Percentiles rank a stretch among this genome's conserved stretches.
Evolutionary conservation across 257 asterid species (phyloP).

Genomic region (Fraxinus americana): DNA sequence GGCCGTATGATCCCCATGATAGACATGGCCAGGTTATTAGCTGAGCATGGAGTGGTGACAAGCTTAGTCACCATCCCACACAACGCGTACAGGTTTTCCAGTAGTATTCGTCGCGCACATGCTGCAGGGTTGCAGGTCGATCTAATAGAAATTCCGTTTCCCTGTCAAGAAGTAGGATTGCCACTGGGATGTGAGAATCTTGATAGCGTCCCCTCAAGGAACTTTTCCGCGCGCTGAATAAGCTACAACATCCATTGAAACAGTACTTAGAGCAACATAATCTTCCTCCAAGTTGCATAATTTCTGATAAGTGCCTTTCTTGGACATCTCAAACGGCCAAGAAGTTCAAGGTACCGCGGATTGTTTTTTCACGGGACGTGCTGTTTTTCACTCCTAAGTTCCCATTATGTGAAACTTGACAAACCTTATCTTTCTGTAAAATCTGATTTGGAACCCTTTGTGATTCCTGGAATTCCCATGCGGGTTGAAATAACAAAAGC

Average conservation of each 20-base stretch:
- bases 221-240: constrained; percentile 50
- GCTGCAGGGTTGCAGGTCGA: constrained; percentile 42
- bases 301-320: constrained; percentile 69
- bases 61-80: constrained; percentile 66
- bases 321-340: constrained; percentile 65
- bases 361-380: constrained; percentile 76
- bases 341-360: constrained; percentile 52
- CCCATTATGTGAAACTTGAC: constrained; percentile 49
- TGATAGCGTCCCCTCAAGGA: constrained; percentile 64
- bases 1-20: constrained; percentile 85
- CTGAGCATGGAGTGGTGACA: constrained; percentile 51
- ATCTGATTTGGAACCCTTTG: constrained; percentile 50
- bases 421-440: constrained; percentile 43
- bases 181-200: constrained; percentile 75
- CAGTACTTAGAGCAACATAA: constrained; percentile 20
- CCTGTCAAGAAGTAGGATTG: constrained; percentile 56
- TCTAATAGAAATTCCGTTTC: constrained; percentile 59
- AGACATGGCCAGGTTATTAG: constrained; percentile 67
- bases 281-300: constrained; percentile 69
- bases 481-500: constrained; percentile 40
- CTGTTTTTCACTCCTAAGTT: constrained; percentile 61
- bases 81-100: constrained; percentile 48
- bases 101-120: constrained; percentile 44
- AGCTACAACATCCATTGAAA: constrained; percentile 56
- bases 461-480: constrained; percentile 64